Percentiles rank a stretch among this genome's conserved stretches.
phyloP scores from a whole-genome alignment of 208 protist genomes.

The Acanthamoeba lugdunensis region DNA sequence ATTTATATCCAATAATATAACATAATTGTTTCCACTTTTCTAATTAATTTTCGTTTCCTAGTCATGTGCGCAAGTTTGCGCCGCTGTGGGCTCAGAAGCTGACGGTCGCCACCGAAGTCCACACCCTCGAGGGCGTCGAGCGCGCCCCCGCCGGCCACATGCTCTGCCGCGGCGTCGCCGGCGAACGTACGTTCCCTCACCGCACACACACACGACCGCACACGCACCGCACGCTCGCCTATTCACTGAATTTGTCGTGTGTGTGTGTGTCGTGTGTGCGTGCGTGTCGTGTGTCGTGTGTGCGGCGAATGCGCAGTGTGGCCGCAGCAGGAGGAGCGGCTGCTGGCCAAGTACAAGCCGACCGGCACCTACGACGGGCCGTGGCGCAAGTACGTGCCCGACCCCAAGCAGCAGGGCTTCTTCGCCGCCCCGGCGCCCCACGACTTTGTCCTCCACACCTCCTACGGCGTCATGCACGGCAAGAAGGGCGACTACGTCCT shows the following conservation, averaged over 20 bases:
- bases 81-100: slow-evolving; percentile 26
- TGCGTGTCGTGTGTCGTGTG: not conserved
- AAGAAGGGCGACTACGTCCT: slow-evolving; percentile 50
- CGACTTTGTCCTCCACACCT: slow-evolving; percentile 3
- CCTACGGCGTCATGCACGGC: slow-evolving; percentile 26
- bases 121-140: not conserved
- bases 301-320: not conserved
- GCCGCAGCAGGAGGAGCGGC: slow-evolving; percentile 4
- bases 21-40: too few species aligned
- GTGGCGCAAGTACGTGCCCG: slow-evolving; percentile 38
- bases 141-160: slow-evolving; percentile 10
- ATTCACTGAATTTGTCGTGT: too few species aligned
- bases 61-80: slow-evolving; percentile 22
- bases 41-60: too few species aligned
- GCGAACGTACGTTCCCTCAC: not conserved
- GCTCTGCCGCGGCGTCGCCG: slow-evolving; percentile 16
- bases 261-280: too few species aligned
- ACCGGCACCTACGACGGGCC: not conserved
- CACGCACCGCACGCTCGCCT: too few species aligned
- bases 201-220: too few species aligned
- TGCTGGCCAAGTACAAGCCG: slow-evolving; percentile 25
- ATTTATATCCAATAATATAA: too few species aligned
- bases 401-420: not conserved
- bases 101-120: not conserved
- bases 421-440: not conserved